Evolutionary conservation across 2,329 filamentous ascomycete genomes (phyloP), one percentile per base, ranked within the genome.

Genomic region (Leptosphaerulina australis): DNA sequence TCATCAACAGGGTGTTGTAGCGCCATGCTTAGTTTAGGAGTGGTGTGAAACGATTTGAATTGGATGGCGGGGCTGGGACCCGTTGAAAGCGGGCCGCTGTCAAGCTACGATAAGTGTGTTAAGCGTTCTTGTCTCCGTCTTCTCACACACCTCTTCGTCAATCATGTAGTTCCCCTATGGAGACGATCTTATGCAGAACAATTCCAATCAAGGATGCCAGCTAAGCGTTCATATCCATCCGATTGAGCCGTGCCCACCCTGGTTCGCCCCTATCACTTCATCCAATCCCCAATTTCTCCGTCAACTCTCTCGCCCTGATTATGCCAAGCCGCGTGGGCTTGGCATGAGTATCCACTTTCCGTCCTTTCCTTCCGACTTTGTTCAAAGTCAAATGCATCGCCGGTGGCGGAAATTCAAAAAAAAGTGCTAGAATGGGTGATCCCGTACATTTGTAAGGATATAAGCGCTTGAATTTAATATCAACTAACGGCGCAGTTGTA

Each of bases 241-340:
- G 21, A 11, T 24, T 8, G 20, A 35, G 35, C 47, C 34, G 33
- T 12, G 18, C 44, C 36, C 22, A 21, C 37, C 17, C 20, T 31
- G 15, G 20, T 28, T 17, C 24, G 10, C 48, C 43, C 44, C 18
- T 34, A 39, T 47, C 14, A 14, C 29, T 21, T 24, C 40, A 36
- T 44, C 59, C 60, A 65, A 64, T 65, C 56, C 48, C 51, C 51
- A 57, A 53, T 65, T 65, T 63, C 56, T 65, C 60, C 62, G 59
- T 57, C 28, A 33, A 33, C 25, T 17, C 30, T 46, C 15, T 39
- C 44, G 21, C 31, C 8, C 24, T 38, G 36, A 28, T 18, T 12
- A 14, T 35, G 48, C 48, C 48, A 50, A 50, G 48, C 4, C 11
- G 7, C 15, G 5, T 5, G 24, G 15, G 14, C 41, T 46, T 51